Percentiles rank a stretch among this genome's conserved stretches.
phyloP scores from a whole-genome alignment of 2,329 filamentous ascomycete genomes.

The Grosmannia clavigera region DNA sequence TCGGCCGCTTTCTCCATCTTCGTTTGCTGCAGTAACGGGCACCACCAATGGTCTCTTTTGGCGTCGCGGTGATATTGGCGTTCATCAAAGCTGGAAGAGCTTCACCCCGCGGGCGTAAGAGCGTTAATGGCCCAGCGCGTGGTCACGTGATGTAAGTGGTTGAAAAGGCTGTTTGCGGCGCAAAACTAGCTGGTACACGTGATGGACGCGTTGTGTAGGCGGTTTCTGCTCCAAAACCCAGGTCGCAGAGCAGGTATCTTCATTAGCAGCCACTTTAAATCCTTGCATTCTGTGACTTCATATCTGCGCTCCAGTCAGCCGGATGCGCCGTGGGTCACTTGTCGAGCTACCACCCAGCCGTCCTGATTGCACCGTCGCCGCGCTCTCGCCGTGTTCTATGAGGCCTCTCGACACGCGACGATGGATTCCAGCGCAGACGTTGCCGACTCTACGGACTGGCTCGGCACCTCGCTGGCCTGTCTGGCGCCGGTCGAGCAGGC shows the following conservation, averaged over 20 bases:
- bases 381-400: background rate
- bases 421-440: conserved; percentile 28
- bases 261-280: background rate
- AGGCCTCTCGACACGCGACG: background rate
- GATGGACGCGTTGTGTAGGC: conserved; percentile 1
- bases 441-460: conserved; percentile 77
- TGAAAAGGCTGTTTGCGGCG: too few relatives aligned
- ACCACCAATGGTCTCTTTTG: background rate
- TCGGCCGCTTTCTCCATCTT: conserved; percentile 52
- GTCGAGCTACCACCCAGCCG: background rate
- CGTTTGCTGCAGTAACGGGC: background rate
- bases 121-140: conserved; percentile 6
- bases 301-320: background rate
- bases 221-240: background rate
- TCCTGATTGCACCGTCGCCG: background rate
- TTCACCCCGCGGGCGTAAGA: background rate
- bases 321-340: background rate
- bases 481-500: conserved; percentile 68
- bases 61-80: background rate
- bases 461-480: conserved; percentile 52
- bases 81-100: background rate
- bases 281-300: background rate
- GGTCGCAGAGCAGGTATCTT: background rate
- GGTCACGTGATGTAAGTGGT: conserved; percentile 10
- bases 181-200: background rate